A percentile compares a stretch with the other conserved stretches of the same genome.
These are phyloP conservation scores for Cadophora gregata DNA, from an alignment of 2,329 filamentous ascomycete genomes.

Conservation along the genomic window DNA sequence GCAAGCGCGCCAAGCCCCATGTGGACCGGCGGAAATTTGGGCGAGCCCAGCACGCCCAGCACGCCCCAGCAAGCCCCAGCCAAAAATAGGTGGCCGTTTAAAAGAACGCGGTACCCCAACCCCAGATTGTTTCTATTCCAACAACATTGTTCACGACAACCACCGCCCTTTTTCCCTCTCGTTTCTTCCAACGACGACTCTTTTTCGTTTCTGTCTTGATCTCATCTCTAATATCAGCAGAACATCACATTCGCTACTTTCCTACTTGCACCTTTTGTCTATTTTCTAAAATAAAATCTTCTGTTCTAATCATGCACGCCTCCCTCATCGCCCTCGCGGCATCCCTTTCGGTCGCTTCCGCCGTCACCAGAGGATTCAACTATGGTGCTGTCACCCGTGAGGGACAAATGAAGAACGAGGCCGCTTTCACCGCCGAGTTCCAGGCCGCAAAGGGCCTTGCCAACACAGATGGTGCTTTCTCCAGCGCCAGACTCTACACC, in stretches of 20 bases:
- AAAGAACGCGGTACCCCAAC: constrained; percentile 1
- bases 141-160: constrained; percentile 6
- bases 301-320: constrained; percentile 17
- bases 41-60: too few species aligned
- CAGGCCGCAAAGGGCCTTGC: constrained; percentile 65
- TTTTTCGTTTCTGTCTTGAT: constrained; percentile 3
- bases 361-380: constrained; percentile 17
- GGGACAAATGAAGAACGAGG: constrained; percentile 61
- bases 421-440: constrained; percentile 73
- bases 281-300: background rate
- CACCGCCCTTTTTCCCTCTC: background rate
- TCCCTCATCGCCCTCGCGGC: constrained; percentile 17
- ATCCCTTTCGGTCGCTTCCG: constrained; percentile 19
- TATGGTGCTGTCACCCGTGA: constrained; percentile 66
- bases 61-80: too few species aligned
- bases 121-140: background rate
- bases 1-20: background rate
- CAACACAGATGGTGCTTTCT: constrained; percentile 67
- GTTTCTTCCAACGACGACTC: background rate
- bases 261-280: background rate
- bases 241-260: constrained; percentile 9
- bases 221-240: background rate
- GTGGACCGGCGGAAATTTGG: constrained; percentile 1
- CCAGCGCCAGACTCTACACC: constrained; percentile 72
- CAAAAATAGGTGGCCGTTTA: constrained; percentile 8